phyloP scores from a whole-genome alignment of 345 rosid genomes.

The Linum tenue region DNA sequence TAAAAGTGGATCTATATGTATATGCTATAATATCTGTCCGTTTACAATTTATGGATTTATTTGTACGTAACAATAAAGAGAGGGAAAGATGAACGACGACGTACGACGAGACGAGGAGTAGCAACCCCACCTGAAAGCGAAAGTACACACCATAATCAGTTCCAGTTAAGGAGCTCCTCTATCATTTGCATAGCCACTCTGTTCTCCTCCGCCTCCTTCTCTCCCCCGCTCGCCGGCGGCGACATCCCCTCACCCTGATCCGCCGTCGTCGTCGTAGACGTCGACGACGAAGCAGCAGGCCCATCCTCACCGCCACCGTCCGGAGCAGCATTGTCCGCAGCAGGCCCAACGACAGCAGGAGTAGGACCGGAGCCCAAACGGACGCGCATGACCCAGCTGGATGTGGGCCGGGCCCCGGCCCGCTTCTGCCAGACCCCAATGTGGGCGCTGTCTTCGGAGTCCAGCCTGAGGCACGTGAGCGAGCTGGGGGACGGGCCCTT shows the following conservation, averaged over 20 bases:
- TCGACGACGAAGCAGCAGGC: neutral
- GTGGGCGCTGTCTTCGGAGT: neutral
- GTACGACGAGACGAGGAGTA: too few species aligned
- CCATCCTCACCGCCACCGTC: too few species aligned
- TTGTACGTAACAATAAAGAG: too few species aligned
- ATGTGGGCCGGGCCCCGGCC: neutral
- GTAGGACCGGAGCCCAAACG: neutral
- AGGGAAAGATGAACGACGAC: too few species aligned
- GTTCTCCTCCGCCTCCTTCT: neutral
- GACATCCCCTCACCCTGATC: neutral
- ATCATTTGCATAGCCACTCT: slow-evolving; percentile 2
- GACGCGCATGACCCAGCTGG: slow-evolving; percentile 4
- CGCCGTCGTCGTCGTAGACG: too few species aligned
- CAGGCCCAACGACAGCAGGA: neutral
- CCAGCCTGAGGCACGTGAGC: slow-evolving; percentile 2
- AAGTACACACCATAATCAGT: too few species aligned
- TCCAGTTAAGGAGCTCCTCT: neutral
- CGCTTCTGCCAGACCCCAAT: slow-evolving; percentile 3
- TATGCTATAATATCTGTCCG: too few species aligned
- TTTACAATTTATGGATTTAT: too few species aligned
- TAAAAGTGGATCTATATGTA: too few species aligned
- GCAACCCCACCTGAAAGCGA: too few species aligned
- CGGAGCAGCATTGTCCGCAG: too few species aligned
- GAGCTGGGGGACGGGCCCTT: neutral
- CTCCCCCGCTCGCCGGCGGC: neutral